Conservation (phyloP, 495 filamentous ascomycete species). For the Talaromyces wortmannii region DNA sequence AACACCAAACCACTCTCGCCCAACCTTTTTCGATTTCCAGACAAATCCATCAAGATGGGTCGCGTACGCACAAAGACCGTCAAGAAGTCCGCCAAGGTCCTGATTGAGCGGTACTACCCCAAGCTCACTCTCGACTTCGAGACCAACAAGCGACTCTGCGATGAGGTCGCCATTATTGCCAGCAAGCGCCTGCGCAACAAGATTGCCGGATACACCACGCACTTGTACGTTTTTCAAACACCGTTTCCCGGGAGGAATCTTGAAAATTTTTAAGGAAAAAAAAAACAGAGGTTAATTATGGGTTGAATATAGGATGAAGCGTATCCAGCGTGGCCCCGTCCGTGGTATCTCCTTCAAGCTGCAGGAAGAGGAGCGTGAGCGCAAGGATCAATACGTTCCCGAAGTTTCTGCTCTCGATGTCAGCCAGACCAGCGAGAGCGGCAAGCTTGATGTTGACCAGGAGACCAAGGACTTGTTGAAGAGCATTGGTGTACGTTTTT, state of each 20-base stretch:
- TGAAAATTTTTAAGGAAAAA: background rate
- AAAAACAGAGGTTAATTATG: background rate
- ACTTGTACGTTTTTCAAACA: slow-evolving; percentile 30
- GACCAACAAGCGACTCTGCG: slow-evolving; percentile 99
- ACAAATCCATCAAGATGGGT: slow-evolving; percentile 79
- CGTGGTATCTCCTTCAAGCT: slow-evolving; percentile 99
- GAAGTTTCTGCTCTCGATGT: slow-evolving; percentile 98
- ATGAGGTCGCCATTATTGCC: slow-evolving; percentile 99
- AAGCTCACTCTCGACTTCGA: slow-evolving; percentile 99
- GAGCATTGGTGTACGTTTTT: slow-evolving; percentile 73
- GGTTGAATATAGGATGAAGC: slow-evolving; percentile 62
- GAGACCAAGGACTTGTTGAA: slow-evolving; percentile 99
- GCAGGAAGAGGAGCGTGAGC: slow-evolving; percentile 99
- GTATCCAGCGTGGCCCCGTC: slow-evolving; percentile 97
- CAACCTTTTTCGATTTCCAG: background rate
- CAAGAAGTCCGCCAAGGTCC: slow-evolving; percentile 99
- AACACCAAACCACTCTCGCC: too few relatives aligned
- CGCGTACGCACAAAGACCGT: slow-evolving; percentile 97
- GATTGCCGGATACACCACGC: slow-evolving; percentile 93
- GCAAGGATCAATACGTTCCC: slow-evolving; percentile 99
- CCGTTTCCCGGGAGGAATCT: background rate
- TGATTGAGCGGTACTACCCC: slow-evolving; percentile 99
- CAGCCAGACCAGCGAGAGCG: slow-evolving; percentile 74
- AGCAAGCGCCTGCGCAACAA: slow-evolving; percentile 98
- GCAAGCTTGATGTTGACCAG: slow-evolving; percentile 86